Conservation (phyloP, 768 basidiomycete genomes). For the Daedaleopsis sinensis region DNA sequence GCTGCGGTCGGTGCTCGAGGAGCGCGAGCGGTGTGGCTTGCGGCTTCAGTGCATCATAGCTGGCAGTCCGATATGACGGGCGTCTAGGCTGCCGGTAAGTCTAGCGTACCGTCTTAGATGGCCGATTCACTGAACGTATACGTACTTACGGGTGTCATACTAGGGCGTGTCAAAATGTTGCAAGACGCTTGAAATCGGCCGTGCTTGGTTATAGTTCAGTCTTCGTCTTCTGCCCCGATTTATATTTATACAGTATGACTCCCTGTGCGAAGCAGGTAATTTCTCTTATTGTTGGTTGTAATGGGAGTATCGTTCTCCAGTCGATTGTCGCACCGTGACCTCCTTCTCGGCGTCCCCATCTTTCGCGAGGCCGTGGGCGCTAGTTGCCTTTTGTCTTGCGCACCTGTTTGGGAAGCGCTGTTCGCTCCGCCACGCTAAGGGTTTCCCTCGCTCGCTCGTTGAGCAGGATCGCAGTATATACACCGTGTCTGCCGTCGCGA, state of each 20-base stretch:
- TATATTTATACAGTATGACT: neutral
- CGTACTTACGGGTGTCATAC: too few relatives aligned
- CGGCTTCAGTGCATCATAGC: neutral
- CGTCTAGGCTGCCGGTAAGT: too few relatives aligned
- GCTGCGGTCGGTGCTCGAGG: neutral
- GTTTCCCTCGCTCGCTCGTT: neutral
- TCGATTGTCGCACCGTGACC: too few relatives aligned
- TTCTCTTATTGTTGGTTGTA: neutral
- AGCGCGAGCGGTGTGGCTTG: neutral
- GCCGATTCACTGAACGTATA: too few relatives aligned
- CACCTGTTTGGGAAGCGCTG: neutral
- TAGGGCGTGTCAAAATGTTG: too few relatives aligned
- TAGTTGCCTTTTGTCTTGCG: constrained; percentile 2
- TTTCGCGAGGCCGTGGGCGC: neutral
- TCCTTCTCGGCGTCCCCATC: too few relatives aligned
- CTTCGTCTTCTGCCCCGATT: too few relatives aligned
- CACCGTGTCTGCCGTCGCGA: neutral
- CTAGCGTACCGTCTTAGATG: too few relatives aligned
- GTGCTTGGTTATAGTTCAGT: neutral
- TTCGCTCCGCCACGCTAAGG: neutral
- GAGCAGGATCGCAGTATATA: neutral
- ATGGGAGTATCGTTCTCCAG: neutral
- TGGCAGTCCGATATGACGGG: neutral
- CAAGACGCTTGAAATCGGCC: neutral
- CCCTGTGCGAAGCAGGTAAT: neutral